Percentiles rank a stretch among this genome's conserved stretches.
Conservation (phyloP, 768 basidiomycete genomes). For the Cyclocybe cylindracea region DNA sequence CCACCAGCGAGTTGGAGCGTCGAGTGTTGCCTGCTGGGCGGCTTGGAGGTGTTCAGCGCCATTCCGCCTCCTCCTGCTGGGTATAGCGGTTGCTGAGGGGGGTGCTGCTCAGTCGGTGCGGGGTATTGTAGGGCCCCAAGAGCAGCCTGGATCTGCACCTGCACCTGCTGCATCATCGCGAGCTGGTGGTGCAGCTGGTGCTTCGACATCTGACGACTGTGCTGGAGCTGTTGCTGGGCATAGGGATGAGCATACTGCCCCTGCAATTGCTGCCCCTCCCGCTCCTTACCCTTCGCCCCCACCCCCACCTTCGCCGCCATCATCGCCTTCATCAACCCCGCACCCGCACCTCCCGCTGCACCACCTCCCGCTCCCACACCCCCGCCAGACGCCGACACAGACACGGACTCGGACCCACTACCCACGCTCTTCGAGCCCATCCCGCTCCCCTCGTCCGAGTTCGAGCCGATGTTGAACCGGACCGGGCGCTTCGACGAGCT, state of each 20-base stretch:
- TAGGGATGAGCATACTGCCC: background rate
- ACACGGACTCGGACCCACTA: conserved; percentile 33
- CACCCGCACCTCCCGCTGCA: background rate
- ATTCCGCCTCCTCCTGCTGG: conserved; percentile 7
- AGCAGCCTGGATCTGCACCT: conserved; percentile 6
- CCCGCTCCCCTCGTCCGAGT: conserved; percentile 51
- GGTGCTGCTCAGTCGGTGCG: conserved; percentile 6
- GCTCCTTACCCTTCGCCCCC: too few relatives aligned
- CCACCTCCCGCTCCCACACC: background rate
- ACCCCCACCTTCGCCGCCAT: conserved; percentile 8
- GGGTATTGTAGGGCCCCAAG: conserved; percentile 2
- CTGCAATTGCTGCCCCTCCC: conserved; percentile 1
- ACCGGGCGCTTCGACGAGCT: conserved; percentile 12
- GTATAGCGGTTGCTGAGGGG: conserved; percentile 5
- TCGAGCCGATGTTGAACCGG: conserved; percentile 61
- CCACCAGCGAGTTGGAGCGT: background rate
- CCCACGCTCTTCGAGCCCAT: conserved; percentile 36
- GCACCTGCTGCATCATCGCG: conserved; percentile 20
- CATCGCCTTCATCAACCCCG: background rate
- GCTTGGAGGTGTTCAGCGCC: background rate
- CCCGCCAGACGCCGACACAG: conserved; percentile 14
- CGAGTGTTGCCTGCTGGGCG: background rate
- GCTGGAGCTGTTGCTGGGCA: conserved; percentile 13
- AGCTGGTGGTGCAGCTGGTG: conserved; percentile 14
- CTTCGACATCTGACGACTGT: conserved; percentile 6